Evolutionary conservation across 768 basidiomycete species (phyloP).

Genomic region (Cubamyces sp.): DNA sequence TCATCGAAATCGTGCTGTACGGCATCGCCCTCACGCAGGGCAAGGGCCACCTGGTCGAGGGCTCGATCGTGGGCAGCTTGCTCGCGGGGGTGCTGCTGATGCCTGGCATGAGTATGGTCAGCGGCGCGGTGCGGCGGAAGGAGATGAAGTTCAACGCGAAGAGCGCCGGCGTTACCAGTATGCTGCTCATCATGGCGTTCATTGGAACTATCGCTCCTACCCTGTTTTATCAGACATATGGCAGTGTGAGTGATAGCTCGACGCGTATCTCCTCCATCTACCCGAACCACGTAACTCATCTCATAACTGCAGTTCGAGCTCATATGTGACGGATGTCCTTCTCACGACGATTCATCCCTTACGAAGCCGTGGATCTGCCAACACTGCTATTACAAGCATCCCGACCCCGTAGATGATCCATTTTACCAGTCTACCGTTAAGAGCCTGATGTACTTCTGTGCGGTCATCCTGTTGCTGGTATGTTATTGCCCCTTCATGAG

Average conservation of each 20-base stretch:
- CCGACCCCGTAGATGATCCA: conserved; percentile 89
- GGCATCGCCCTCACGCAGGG: conserved; percentile 85
- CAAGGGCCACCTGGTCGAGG: conserved; percentile 95
- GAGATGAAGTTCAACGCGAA: conserved; percentile 99
- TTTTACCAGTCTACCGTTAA: conserved; percentile 98
- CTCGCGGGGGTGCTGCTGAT: conserved; percentile 95
- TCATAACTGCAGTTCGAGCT: conserved; percentile 73
- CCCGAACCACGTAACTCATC: conserved; percentile 3
- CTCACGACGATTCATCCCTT: conserved; percentile 23
- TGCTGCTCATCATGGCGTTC: conserved; percentile 99
- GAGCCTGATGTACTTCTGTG: conserved; percentile 95
- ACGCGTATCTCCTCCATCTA: neutral
- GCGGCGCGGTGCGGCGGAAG: conserved; percentile 85
- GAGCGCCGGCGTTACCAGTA: conserved; percentile 97
- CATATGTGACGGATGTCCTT: conserved; percentile 80
- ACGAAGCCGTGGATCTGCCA: conserved; percentile 79
- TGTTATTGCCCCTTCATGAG: neutral
- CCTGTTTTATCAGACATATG: conserved; percentile 97
- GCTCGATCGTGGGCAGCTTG: conserved; percentile 93
- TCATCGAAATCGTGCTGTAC: conserved; percentile 96
- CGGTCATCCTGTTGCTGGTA: conserved; percentile 86
- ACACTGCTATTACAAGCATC: conserved; percentile 93
- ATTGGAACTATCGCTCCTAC: conserved; percentile 96
- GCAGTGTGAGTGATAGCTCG: conserved; percentile 70
- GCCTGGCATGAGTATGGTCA: conserved; percentile 97